These are phyloP conservation scores for Trametes cinnabarina DNA, from an alignment of 768 basidiomycete species.

Conservation along the genomic window DNA sequence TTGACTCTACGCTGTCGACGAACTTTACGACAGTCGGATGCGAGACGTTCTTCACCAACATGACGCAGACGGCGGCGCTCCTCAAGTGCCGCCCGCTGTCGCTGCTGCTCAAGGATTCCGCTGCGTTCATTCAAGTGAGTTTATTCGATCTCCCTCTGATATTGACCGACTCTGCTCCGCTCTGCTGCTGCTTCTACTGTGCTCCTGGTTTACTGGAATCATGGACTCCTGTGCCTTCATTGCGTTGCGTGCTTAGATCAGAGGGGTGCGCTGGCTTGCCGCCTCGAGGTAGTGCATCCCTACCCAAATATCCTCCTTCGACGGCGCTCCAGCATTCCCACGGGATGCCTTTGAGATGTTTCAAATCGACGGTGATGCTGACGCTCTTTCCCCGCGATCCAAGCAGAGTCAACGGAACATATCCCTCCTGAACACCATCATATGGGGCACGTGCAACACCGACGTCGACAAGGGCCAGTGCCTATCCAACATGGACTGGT, in stretches of 20 bases:
- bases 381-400: slow-evolving; percentile 2
- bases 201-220: neutral
- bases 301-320: neutral
- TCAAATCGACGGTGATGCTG: slow-evolving; percentile 7
- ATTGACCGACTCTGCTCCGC: neutral
- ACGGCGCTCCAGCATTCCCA: slow-evolving; percentile 1
- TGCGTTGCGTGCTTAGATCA: slow-evolving; percentile 1
- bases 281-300: neutral
- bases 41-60: slow-evolving; percentile 69
- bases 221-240: neutral
- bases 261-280: slow-evolving; percentile 10
- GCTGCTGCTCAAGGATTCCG: slow-evolving; percentile 55
- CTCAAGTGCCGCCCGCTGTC: slow-evolving; percentile 78
- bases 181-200: neutral
- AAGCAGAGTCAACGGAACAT: slow-evolving; percentile 64
- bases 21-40: slow-evolving; percentile 70
- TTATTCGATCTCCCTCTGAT: slow-evolving; percentile 11
- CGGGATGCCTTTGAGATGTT: slow-evolving; percentile 3
- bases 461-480: slow-evolving; percentile 48
- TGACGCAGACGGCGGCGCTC: slow-evolving; percentile 62
- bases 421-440: slow-evolving; percentile 58
- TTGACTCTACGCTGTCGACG: slow-evolving; percentile 57
- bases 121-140: slow-evolving; percentile 54
- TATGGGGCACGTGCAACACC: slow-evolving; percentile 84
- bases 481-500: slow-evolving; percentile 64